These are phyloP conservation scores for Hamamelis virginiana DNA, from an alignment of 164 flowering plant genomes.

Conservation along the genomic window DNA sequence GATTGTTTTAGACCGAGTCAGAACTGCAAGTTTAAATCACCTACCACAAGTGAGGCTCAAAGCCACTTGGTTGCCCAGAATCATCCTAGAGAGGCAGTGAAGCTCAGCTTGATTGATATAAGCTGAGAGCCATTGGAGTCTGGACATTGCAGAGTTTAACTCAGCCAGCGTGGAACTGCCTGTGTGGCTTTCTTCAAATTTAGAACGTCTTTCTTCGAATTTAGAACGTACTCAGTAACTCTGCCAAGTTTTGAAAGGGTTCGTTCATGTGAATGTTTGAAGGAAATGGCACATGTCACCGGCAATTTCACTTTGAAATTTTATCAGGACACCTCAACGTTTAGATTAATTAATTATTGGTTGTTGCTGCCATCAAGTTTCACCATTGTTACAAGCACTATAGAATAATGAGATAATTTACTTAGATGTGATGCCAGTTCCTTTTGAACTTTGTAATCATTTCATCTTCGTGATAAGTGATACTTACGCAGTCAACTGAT, in stretches of 20 bases:
- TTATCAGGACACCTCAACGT: background rate
- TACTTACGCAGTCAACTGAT: conserved; percentile 1
- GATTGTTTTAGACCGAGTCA: no score
- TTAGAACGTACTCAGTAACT: background rate
- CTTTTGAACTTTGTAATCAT: no score
- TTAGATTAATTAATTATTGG: background rate
- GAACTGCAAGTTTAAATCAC: no score
- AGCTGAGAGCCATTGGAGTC: no score
- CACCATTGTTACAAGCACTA: conserved; percentile 7
- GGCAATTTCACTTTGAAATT: background rate
- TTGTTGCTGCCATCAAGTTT: background rate
- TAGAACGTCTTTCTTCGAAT: background rate
- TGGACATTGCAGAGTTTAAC: no score
- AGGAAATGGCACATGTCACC: background rate
- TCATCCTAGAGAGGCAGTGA: no score
- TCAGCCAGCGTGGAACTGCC: background rate
- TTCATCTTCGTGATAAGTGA: background rate
- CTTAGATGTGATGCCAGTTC: no score
- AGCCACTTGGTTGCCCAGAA: no score
- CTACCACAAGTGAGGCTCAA: no score
- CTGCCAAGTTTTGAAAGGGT: background rate
- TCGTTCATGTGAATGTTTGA: background rate
- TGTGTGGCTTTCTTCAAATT: background rate
- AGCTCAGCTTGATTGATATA: no score
- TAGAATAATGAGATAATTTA: no score